Conservation (phyloP, 805 yeast genomes). For the Ogataea minuta region DNA sequence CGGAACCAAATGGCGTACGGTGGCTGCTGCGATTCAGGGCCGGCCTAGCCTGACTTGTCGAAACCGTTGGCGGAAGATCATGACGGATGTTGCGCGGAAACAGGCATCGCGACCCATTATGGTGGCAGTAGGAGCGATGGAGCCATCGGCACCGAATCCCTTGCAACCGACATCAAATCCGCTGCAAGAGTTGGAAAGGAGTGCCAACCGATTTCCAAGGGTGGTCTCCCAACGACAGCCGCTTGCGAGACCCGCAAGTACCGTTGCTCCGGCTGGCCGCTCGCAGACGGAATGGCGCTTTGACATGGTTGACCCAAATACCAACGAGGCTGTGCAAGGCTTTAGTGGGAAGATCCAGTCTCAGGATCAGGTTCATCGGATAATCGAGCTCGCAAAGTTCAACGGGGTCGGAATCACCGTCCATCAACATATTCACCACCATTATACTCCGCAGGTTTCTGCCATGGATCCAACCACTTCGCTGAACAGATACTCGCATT, state of each 20-base stretch:
- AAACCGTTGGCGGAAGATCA: constrained; percentile 87
- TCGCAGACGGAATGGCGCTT: constrained; percentile 61
- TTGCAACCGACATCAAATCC: not conserved
- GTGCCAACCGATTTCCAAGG: not conserved
- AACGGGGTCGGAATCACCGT: constrained; percentile 61
- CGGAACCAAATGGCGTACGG: constrained; percentile 90
- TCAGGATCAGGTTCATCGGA: constrained; percentile 52
- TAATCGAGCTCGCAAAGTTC: constrained; percentile 59
- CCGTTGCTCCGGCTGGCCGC: constrained; percentile 24
- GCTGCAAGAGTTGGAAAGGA: not conserved
- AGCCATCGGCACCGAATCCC: not conserved
- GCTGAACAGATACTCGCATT: constrained; percentile 62
- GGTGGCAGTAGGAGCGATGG: constrained; percentile 51
- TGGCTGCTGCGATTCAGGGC: constrained; percentile 66
- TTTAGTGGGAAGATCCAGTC: constrained; percentile 49
- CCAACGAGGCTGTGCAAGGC: constrained; percentile 43
- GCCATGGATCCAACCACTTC: constrained; percentile 50
- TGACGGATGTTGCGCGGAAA: constrained; percentile 70
- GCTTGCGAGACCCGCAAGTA: constrained; percentile 11
- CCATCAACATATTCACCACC: constrained; percentile 86
- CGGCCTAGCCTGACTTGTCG: constrained; percentile 89
- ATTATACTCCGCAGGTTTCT: constrained; percentile 50
- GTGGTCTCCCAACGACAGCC: constrained; percentile 21
- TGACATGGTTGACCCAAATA: constrained; percentile 44
- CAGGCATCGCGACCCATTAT: constrained; percentile 55